Conservation (phyloP, 108 stramenopile genomes). For the Nannochloropsis salina region DNA sequence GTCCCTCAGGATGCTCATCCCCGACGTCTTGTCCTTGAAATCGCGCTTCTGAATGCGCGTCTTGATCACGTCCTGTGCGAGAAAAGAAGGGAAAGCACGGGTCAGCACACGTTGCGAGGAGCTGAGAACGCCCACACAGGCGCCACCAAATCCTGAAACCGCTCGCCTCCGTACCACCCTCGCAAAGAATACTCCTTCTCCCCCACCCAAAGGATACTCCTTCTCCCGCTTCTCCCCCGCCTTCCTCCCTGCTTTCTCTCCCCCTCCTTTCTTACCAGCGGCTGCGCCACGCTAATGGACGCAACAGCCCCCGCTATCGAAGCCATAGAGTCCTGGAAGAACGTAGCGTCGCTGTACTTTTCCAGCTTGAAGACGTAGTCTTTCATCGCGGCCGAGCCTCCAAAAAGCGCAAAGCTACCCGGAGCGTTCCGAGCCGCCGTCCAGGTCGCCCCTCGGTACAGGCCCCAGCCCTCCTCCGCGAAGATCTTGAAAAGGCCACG, state of each 20-base stretch:
- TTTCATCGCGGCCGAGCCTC: slow-evolving; percentile 63
- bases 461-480: slow-evolving; percentile 55
- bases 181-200: too few species aligned
- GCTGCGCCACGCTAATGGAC: slow-evolving; percentile 64
- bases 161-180: too few species aligned
- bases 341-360: slow-evolving; percentile 48
- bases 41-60: slow-evolving; percentile 66
- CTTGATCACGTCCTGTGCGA: slow-evolving; percentile 64
- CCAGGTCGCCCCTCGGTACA: slow-evolving; percentile 68
- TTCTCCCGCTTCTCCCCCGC: not conserved
- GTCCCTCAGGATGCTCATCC: slow-evolving; percentile 58
- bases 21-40: slow-evolving; percentile 66
- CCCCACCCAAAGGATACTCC: too few species aligned
- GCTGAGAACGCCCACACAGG: too few species aligned
- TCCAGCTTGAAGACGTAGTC: slow-evolving; percentile 49
- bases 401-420: slow-evolving; percentile 68
- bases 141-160: too few species aligned
- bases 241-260: not conserved
- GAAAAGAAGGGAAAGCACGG: not conserved
- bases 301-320: slow-evolving; percentile 54
- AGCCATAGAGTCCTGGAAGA: slow-evolving; percentile 32
- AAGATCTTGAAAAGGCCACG: slow-evolving; percentile 64
- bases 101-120: too few species aligned
- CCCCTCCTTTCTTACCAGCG: slow-evolving; percentile 40
- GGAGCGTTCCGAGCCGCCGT: slow-evolving; percentile 70